phyloP scores from a whole-genome alignment of 371 early-diverging fungal genomes.

The Mycotypha africana region DNA sequence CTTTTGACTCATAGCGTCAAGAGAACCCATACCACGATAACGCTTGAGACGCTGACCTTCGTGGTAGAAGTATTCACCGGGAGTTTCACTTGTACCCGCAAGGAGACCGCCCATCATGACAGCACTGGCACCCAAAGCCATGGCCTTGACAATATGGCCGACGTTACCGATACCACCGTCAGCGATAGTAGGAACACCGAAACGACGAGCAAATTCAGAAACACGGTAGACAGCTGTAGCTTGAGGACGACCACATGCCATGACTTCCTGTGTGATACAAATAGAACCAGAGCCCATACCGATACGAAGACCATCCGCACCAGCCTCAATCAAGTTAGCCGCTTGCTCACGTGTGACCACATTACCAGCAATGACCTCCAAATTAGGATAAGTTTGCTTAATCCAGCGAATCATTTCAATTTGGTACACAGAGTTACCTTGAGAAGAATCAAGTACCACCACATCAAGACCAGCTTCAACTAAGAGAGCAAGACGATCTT shows the following conservation, averaged over 20 bases:
- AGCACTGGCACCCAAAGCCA: slow-evolving; percentile 90
- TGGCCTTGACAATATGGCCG: slow-evolving; percentile 95
- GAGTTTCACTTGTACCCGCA: slow-evolving; percentile 94
- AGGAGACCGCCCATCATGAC: slow-evolving; percentile 98
- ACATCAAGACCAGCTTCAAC: slow-evolving; percentile 94
- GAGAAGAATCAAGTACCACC: slow-evolving; percentile 90
- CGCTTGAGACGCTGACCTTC: slow-evolving; percentile 95
- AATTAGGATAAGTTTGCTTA: slow-evolving; percentile 68
- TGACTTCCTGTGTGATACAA: slow-evolving; percentile 98
- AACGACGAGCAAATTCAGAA: slow-evolving; percentile 83
- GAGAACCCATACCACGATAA: slow-evolving; percentile 97
- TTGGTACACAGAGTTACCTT: slow-evolving; percentile 92
- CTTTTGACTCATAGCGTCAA: slow-evolving; percentile 93
- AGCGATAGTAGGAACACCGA: slow-evolving; percentile 94
- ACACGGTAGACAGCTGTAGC: slow-evolving; percentile 95
- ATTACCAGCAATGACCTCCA: slow-evolving; percentile 95
- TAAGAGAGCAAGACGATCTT: slow-evolving; percentile 72
- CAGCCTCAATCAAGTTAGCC: slow-evolving; percentile 84
- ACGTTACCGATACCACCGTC: slow-evolving; percentile 96
- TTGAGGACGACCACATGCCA: slow-evolving; percentile 97
- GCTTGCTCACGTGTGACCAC: slow-evolving; percentile 96
- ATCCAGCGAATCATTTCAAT: slow-evolving; percentile 93
- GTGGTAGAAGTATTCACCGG: slow-evolving; percentile 97
- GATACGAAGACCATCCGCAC: slow-evolving; percentile 92
- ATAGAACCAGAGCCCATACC: slow-evolving; percentile 98